phyloP scores from a whole-genome alignment of 345 rosid genomes.

The Gynandropsis gynandra region DNA sequence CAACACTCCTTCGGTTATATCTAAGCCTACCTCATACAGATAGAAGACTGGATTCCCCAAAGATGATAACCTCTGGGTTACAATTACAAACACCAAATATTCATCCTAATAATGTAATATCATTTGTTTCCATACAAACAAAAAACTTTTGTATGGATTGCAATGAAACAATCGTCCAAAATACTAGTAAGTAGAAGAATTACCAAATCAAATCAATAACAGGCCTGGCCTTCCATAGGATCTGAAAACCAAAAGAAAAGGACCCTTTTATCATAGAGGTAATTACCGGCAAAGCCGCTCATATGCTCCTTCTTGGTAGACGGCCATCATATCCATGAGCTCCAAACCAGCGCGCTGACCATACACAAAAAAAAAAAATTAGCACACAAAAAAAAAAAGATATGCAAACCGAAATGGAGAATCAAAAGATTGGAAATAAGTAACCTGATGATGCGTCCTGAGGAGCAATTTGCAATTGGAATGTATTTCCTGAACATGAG shows the following conservation, averaged over 20 bases:
- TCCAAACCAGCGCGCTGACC: constrained; percentile 96
- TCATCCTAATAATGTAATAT: no score
- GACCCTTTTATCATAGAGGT: background rate
- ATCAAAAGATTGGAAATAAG: background rate
- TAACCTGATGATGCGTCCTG: constrained; percentile 95
- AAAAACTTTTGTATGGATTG: no score
- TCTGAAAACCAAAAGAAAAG: constrained; percentile 4
- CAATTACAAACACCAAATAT: background rate
- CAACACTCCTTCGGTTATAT: constrained; percentile 14
- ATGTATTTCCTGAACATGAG: constrained; percentile 94
- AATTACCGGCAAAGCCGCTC: constrained; percentile 92
- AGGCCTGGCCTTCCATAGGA: background rate
- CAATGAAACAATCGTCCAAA: no score
- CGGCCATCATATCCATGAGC: constrained; percentile 99
- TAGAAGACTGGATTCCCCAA: background rate
- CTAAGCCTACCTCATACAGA: constrained; percentile 1
- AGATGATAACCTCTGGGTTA: no score
- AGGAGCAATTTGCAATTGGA: constrained; percentile 88
- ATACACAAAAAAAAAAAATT: background rate
- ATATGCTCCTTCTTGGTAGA: constrained; percentile 98
- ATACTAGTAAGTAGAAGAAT: no score
- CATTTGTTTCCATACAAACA: no score
- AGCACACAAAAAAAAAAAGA: background rate
- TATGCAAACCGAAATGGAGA: background rate
- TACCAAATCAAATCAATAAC: constrained; percentile 5